phyloP scores from a whole-genome alignment of 257 asterid species.

The Cynanchum wilfordii region DNA sequence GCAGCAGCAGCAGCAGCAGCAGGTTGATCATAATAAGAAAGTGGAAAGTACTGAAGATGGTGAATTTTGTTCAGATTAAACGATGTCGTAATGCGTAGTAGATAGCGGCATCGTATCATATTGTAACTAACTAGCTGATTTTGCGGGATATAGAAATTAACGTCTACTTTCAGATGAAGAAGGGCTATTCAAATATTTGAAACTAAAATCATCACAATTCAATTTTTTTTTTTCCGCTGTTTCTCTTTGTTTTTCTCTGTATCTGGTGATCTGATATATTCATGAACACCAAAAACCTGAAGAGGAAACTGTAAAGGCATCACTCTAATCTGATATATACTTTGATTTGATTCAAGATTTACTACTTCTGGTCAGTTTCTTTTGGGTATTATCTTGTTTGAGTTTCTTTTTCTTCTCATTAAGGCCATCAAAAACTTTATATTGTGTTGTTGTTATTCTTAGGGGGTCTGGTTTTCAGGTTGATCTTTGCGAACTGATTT shows the following conservation, averaged over 20 bases:
- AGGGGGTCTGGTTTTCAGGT: neutral
- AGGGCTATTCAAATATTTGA: conserved; percentile 38
- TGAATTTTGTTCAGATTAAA: too few relatives aligned
- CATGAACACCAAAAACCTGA: neutral
- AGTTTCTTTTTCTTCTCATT: neutral
- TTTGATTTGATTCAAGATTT: neutral
- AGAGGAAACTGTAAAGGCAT: neutral
- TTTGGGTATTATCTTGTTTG: neutral
- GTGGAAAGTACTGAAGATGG: too few relatives aligned
- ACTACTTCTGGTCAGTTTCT: neutral
- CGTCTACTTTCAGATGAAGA: conserved; percentile 36
- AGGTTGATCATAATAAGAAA: too few relatives aligned
- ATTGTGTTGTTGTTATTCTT: neutral
- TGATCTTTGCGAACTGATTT: conserved; percentile 14
- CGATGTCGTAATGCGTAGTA: conserved; percentile 7
- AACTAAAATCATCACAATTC: conserved; percentile 13
- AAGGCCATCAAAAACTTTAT: neutral
- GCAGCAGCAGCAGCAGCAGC: too few relatives aligned
- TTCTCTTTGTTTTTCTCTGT: neutral
- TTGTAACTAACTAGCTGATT: conserved; percentile 25
- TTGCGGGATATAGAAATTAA: conserved; percentile 38
- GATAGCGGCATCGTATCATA: too few relatives aligned
- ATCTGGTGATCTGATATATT: neutral
- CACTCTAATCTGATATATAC: neutral
- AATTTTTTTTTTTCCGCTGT: conserved; percentile 1